phyloP scores from a whole-genome alignment of 257 asterid genomes.

The Avicennia marina region DNA sequence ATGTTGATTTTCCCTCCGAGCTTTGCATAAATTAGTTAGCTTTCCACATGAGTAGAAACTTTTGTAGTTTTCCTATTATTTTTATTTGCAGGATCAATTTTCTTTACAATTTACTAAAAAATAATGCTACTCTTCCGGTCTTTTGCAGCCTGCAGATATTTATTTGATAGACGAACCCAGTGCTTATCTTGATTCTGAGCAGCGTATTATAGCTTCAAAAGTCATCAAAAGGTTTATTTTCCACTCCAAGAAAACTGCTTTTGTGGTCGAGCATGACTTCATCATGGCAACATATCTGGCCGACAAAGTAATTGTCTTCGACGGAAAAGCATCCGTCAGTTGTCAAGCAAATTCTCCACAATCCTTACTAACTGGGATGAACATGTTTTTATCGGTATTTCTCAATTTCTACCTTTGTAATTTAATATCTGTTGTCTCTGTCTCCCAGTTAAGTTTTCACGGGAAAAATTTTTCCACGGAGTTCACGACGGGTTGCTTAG shows the following conservation, averaged over 20 bases:
- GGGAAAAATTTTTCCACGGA: no score
- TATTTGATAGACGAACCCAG: conserved; percentile 95
- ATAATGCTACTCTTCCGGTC: not conserved
- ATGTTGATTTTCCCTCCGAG: no score
- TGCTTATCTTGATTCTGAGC: conserved; percentile 99
- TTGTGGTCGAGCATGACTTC: conserved; percentile 94
- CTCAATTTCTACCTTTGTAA: no score
- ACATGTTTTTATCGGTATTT: conserved; percentile 90
- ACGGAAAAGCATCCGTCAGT: conserved; percentile 81
- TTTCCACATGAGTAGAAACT: no score
- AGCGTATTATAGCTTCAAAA: conserved; percentile 96
- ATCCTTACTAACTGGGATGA: conserved; percentile 94
- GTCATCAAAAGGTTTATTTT: conserved; percentile 94
- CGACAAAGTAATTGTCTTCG: conserved; percentile 89
- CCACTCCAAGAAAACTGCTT: conserved; percentile 91
- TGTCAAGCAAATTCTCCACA: conserved; percentile 93
- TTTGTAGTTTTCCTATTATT: no score
- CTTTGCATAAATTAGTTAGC: no score
- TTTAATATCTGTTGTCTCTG: no score
- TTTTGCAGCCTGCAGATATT: conserved; percentile 91
- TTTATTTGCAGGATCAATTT: no score
- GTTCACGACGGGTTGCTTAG: no score
- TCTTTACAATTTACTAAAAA: not conserved
- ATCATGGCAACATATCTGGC: conserved; percentile 99
- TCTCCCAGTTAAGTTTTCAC: no score